Evolutionary conservation across 164 flowering plant genomes (phyloP).

Genomic region (Macadamia tetraphylla): DNA sequence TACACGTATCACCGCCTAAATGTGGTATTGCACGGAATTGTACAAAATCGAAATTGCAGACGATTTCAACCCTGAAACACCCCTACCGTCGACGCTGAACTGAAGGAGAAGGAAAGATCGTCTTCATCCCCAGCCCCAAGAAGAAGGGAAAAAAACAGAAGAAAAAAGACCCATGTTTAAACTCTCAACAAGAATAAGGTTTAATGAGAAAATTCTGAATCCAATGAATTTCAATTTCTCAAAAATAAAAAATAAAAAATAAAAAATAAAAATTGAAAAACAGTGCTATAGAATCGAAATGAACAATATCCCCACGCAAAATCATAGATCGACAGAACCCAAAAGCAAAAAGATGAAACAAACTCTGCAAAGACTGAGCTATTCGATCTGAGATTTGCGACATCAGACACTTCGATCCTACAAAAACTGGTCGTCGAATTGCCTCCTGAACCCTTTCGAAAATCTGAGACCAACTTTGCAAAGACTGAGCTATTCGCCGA

Average conservation of each 20-base stretch:
- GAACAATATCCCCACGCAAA: neutral
- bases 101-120: too few species aligned
- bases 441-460: slow-evolving; percentile 18
- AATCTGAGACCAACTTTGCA: slow-evolving; percentile 45
- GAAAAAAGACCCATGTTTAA: too few species aligned
- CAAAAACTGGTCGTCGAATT: slow-evolving; percentile 26
- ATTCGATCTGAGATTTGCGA: slow-evolving; percentile 42
- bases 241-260: too few species aligned
- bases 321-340: neutral
- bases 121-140: too few species aligned
- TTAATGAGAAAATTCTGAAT: neutral
- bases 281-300: neutral
- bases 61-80: too few species aligned
- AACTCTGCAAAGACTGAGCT: slow-evolving; percentile 35
- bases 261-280: neutral
- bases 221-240: neutral
- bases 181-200: neutral
- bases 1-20: too few species aligned
- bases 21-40: too few species aligned
- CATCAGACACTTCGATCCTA: slow-evolving; percentile 77
- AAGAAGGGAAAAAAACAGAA: too few species aligned
- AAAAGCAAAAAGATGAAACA: neutral
- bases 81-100: too few species aligned
- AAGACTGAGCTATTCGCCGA: slow-evolving; percentile 52
- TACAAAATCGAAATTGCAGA: too few species aligned